These are phyloP conservation scores for Penicillium angulare DNA, from an alignment of 495 filamentous ascomycete species.

Conservation along the genomic window DNA sequence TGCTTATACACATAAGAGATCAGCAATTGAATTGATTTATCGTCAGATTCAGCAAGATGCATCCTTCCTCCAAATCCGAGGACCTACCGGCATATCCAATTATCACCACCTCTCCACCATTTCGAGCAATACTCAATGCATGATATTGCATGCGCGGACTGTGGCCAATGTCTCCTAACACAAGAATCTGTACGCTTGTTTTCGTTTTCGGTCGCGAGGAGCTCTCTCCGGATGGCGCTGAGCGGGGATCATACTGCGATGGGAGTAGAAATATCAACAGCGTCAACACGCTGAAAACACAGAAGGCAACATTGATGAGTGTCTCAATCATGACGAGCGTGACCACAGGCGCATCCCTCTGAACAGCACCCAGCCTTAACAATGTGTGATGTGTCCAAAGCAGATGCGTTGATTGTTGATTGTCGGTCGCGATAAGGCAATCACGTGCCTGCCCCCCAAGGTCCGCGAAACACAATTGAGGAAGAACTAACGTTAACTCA, in stretches of 20 bases:
- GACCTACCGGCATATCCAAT: slow-evolving; percentile 86
- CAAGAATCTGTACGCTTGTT: slow-evolving; percentile 72
- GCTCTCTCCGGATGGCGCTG: slow-evolving; percentile 3
- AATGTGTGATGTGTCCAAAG: too few species aligned
- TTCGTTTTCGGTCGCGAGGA: slow-evolving; percentile 26
- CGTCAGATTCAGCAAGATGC: too few species aligned
- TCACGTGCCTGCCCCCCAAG: slow-evolving; percentile 7
- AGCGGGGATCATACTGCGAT: slow-evolving; percentile 42
- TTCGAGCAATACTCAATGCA: slow-evolving; percentile 84
- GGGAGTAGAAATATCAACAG: slow-evolving; percentile 51
- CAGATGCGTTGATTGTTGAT: background rate
- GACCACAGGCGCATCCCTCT: background rate
- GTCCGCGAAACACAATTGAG: background rate
- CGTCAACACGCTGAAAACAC: slow-evolving; percentile 48
- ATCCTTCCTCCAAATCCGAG: too few species aligned
- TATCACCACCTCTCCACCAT: slow-evolving; percentile 76
- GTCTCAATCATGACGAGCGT: slow-evolving; percentile 38
- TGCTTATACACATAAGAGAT: slow-evolving; percentile 16
- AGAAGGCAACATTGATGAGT: slow-evolving; percentile 44
- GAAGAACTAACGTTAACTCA: background rate
- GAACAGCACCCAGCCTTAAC: too few species aligned
- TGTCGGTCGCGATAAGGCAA: slow-evolving; percentile 5
- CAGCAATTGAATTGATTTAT: background rate
- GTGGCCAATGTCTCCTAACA: slow-evolving; percentile 94
- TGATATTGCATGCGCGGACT: slow-evolving; percentile 99